Evolutionary conservation across 495 filamentous ascomycete genomes (phyloP).

Genomic region (Emericellopsis terricola): DNA sequence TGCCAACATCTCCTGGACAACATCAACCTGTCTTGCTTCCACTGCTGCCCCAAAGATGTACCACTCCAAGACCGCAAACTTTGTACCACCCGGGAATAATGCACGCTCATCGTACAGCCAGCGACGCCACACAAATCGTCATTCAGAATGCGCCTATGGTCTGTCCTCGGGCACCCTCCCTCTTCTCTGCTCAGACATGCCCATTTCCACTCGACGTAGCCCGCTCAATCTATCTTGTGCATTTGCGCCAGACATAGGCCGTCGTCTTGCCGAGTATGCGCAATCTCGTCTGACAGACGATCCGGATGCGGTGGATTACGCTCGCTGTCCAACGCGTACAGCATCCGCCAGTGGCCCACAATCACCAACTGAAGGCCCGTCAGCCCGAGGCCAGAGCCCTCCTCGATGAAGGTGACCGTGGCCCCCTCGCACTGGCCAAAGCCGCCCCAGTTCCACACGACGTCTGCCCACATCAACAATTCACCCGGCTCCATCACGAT

Average conservation of each 20-base stretch:
- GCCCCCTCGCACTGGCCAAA: not conserved
- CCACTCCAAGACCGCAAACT: too few relatives aligned
- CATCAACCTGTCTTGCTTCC: too few relatives aligned
- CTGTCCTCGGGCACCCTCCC: too few relatives aligned
- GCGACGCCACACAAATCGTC: too few relatives aligned
- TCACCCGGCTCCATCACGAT: not conserved
- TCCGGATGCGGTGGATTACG: constrained; percentile 1
- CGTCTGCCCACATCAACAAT: not conserved
- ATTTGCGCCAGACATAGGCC: constrained; percentile 8
- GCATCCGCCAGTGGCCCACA: not conserved
- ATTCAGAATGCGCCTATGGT: too few relatives aligned
- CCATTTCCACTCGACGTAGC: too few relatives aligned
- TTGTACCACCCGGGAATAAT: too few relatives aligned
- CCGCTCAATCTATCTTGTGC: constrained; percentile 2
- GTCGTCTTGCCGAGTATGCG: constrained; percentile 3
- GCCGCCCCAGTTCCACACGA: not conserved
- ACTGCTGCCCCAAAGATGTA: too few relatives aligned
- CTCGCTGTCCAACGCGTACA: not conserved
- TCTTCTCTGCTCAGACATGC: too few relatives aligned
- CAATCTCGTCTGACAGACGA: not conserved
- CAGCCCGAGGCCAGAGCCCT: constrained; percentile 1
- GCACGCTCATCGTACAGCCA: too few relatives aligned
- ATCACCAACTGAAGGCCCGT: constrained; percentile 1
- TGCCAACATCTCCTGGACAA: too few relatives aligned
- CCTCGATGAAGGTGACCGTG: not conserved